Evolutionary conservation across 192 early-diverging fungal species (phyloP).

Genomic region (Gigaspora rosea): DNA sequence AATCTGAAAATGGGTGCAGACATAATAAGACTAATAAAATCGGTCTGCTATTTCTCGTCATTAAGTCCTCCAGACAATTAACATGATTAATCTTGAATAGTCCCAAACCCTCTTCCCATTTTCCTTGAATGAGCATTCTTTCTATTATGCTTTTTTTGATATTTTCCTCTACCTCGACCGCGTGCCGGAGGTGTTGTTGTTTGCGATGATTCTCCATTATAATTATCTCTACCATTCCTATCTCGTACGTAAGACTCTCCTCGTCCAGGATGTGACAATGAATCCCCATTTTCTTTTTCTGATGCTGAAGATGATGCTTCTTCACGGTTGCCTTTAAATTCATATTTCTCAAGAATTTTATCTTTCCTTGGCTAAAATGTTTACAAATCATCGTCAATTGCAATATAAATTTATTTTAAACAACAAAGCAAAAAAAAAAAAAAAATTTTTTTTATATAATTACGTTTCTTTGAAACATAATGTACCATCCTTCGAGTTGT

Average conservation of each 20-base stretch:
- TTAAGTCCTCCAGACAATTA: too few species aligned
- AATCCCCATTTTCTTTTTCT: neutral
- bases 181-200: neutral
- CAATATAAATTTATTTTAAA: neutral
- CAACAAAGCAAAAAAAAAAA: neutral
- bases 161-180: neutral
- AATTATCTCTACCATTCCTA: constrained; percentile 17
- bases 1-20: too few species aligned
- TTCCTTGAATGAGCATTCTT: constrained; percentile 76
- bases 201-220: constrained; percentile 19
- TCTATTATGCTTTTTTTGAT: constrained; percentile 71
- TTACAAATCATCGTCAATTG: neutral
- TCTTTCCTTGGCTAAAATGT: constrained; percentile 67
- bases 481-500: constrained; percentile 91
- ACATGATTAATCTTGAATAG: too few species aligned
- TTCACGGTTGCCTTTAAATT: constrained; percentile 50
- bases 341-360: constrained; percentile 59
- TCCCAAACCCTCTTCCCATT: constrained; percentile 41
- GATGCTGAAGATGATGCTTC: constrained; percentile 21
- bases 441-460: constrained; percentile 39
- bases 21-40: too few species aligned
- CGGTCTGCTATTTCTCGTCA: too few species aligned
- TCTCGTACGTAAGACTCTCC: neutral
- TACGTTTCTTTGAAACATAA: constrained; percentile 85
- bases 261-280: neutral